Percentiles rank a stretch among this genome's conserved stretches.
Conservation (phyloP, 441 rosid species). For the Flueggea neowawraea region DNA sequence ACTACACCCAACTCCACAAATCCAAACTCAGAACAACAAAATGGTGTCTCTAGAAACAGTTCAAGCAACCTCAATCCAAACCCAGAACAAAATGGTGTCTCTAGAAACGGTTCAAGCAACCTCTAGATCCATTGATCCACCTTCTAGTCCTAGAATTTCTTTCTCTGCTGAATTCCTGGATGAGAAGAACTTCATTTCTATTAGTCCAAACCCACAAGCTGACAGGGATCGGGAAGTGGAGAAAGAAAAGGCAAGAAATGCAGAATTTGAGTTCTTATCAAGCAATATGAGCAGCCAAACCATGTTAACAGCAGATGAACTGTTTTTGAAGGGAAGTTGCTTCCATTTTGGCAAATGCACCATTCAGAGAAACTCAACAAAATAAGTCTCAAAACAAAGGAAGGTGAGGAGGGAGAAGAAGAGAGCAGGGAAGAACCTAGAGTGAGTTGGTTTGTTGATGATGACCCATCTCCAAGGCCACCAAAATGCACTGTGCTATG, state of each 20-base stretch:
- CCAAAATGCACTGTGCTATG: slow-evolving; percentile 93
- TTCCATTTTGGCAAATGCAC: slow-evolving; percentile 76
- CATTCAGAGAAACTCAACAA: slow-evolving; percentile 72
- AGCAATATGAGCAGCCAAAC: slow-evolving; percentile 37
- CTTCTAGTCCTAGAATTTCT: slow-evolving; percentile 69
- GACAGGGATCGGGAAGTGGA: slow-evolving; percentile 28
- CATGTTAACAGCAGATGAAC: slow-evolving; percentile 79
- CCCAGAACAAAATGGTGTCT: slow-evolving; percentile 38
- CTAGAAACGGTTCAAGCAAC: slow-evolving; percentile 36
- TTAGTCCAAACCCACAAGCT: slow-evolving; percentile 40
- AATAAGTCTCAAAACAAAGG: slow-evolving; percentile 48
- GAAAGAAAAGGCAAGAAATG: slow-evolving; percentile 36
- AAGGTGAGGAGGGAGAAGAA: slow-evolving; percentile 20
- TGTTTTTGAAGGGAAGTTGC: slow-evolving; percentile 82
- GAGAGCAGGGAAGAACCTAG: slow-evolving; percentile 36
- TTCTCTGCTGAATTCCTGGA: slow-evolving; percentile 83
- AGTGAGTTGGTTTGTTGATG: slow-evolving; percentile 74
- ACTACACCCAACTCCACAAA: background rate
- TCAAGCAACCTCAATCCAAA: slow-evolving; percentile 16
- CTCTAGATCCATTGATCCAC: slow-evolving; percentile 32
- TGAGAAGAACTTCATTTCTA: slow-evolving; percentile 67
- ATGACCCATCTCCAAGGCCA: slow-evolving; percentile 96
- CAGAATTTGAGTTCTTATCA: slow-evolving; percentile 82
- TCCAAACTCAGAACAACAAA: slow-evolving; percentile 1
- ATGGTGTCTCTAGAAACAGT: slow-evolving; percentile 59